Evolutionary conservation across 208 protist genomes (phyloP).

Genomic region (Leishmania arabica): DNA sequence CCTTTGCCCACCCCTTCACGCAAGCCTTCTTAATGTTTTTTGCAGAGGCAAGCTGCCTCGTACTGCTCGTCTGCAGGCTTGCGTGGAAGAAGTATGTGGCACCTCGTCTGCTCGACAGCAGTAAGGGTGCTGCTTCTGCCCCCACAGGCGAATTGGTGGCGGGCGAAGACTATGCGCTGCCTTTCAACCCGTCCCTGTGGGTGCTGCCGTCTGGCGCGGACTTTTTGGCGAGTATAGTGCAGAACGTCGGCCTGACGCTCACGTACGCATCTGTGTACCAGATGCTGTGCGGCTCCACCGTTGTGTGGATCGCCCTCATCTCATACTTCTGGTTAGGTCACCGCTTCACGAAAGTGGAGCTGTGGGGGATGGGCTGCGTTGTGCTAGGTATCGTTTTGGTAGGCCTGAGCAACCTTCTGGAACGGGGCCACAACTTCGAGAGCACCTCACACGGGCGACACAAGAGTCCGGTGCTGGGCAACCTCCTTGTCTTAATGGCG

Average conservation of each 20-base stretch:
- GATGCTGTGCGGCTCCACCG: conserved; percentile 91
- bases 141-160: conserved; percentile 14
- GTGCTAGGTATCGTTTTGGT: conserved; percentile 70
- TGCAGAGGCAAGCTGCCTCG: conserved; percentile 65
- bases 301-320: conserved; percentile 89
- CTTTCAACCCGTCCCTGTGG: conserved; percentile 65
- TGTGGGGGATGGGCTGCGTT: conserved; percentile 64
- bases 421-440: background rate
- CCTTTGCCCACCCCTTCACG: conserved; percentile 81
- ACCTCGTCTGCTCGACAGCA: conserved; percentile 9
- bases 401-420: conserved; percentile 49
- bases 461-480: conserved; percentile 60
- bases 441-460: conserved; percentile 5
- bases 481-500: conserved; percentile 78
- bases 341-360: conserved; percentile 67
- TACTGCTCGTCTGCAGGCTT: conserved; percentile 42
- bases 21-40: conserved; percentile 90
- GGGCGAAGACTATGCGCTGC: conserved; percentile 45
- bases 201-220: conserved; percentile 72
- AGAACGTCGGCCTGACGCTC: conserved; percentile 87
- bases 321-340: conserved; percentile 81
- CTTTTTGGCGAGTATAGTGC: conserved; percentile 82
- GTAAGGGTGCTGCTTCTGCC: background rate
- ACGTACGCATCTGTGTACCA: conserved; percentile 92
- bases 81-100: conserved; percentile 27